Conservation (phyloP, 2,329 filamentous ascomycete genomes). For the Cordyceps militaris region DNA sequence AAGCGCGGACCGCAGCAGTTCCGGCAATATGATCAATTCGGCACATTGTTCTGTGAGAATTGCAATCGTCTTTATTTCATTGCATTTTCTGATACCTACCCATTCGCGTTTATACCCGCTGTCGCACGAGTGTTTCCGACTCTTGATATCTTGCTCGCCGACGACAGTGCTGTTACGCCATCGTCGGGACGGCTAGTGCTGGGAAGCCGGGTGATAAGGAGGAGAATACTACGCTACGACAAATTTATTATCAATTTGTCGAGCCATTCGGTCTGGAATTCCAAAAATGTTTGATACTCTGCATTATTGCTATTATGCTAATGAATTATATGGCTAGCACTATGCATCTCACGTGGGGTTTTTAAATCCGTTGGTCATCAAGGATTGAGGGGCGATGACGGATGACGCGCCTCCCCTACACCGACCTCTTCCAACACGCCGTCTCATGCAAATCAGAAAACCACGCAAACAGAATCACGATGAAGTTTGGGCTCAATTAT, state of each 20-base stretch:
- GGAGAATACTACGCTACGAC: no score
- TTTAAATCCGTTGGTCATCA: not conserved
- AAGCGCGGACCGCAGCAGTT: conserved; percentile 62
- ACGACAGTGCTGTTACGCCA: conserved; percentile 51
- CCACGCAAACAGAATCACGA: conserved; percentile 4
- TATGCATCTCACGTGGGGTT: not conserved
- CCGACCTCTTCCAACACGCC: not conserved
- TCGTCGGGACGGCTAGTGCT: conserved; percentile 49
- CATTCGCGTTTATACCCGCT: conserved; percentile 39
- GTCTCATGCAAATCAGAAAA: not conserved
- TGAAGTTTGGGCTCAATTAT: conserved; percentile 25
- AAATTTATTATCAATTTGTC: no score
- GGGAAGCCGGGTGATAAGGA: no score
- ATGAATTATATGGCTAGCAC: not conserved
- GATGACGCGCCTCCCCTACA: not conserved
- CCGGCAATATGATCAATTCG: conserved; percentile 56
- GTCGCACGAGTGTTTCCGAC: conserved; percentile 31
- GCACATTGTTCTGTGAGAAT: not conserved
- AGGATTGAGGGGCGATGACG: not conserved
- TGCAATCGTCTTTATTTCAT: conserved; percentile 12
- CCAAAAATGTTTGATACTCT: no score
- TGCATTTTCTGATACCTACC: conserved; percentile 37
- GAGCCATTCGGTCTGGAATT: no score
- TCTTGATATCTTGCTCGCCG: conserved; percentile 33
- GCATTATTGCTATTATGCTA: no score